Percentiles rank a stretch among this genome's conserved stretches.
Evolutionary conservation across 352 stramenopile genomes (phyloP).

Genomic region (Blastocystis sp.): DNA sequence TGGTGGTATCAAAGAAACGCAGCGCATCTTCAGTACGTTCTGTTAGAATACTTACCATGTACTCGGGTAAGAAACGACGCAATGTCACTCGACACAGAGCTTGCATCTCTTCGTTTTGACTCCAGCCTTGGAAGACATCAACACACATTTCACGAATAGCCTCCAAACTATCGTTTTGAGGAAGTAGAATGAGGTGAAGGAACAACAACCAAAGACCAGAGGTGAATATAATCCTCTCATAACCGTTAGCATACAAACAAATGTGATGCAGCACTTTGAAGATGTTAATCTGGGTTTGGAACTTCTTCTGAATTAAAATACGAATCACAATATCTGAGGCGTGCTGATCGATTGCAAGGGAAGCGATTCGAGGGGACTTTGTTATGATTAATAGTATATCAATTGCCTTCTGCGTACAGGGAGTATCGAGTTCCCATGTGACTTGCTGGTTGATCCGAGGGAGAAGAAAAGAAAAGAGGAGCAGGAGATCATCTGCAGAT

Average conservation of each 20-base stretch:
- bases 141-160: neutral
- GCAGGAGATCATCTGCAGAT: neutral
- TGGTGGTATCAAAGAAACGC: neutral
- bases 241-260: neutral
- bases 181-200: neutral
- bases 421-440: neutral
- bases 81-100: neutral
- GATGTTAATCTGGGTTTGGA: neutral
- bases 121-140: neutral
- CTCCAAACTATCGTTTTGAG: neutral
- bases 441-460: neutral
- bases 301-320: neutral
- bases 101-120: neutral
- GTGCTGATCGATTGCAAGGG: neutral
- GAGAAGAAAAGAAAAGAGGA: constrained; percentile 9
- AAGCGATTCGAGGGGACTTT: neutral
- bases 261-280: neutral
- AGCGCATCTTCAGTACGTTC: neutral
- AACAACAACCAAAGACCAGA: constrained; percentile 2
- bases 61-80: neutral
- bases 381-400: neutral
- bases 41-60: neutral
- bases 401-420: neutral
- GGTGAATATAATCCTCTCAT: neutral
- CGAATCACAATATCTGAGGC: neutral